These are phyloP conservation scores for Trypanosomatidae sp. DNA, from an alignment of 208 protist species.

Conservation along the genomic window DNA sequence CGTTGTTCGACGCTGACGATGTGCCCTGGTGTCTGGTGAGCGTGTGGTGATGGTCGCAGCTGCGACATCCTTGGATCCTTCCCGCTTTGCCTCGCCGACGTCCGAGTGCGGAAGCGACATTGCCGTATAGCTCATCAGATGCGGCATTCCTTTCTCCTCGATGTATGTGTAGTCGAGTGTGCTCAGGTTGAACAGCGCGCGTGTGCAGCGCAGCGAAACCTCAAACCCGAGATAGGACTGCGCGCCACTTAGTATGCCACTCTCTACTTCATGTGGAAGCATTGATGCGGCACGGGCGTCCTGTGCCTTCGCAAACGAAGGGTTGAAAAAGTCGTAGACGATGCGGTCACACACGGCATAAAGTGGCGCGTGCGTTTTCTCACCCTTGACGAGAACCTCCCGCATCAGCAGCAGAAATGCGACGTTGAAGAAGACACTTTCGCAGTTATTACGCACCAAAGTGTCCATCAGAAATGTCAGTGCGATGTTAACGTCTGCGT, in stretches of 20 bases:
- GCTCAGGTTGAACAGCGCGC: constrained; percentile 76
- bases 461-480: constrained; percentile 73
- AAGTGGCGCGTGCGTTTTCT: constrained; percentile 64
- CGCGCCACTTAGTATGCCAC: constrained; percentile 51
- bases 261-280: constrained; percentile 29
- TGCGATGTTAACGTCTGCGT: constrained; percentile 78
- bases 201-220: constrained; percentile 77
- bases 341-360: constrained; percentile 79
- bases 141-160: constrained; percentile 76
- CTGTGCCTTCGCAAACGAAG: constrained; percentile 53
- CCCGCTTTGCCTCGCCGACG: background rate
- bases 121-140: constrained; percentile 53
- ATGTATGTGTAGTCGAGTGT: constrained; percentile 76
- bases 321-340: constrained; percentile 89
- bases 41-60: background rate
- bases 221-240: constrained; percentile 86
- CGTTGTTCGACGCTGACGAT: background rate
- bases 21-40: background rate
- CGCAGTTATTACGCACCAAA: constrained; percentile 52
- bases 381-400: constrained; percentile 67
- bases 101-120: constrained; percentile 37
- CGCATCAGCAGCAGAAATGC: constrained; percentile 75
- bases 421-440: constrained; percentile 70
- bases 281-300: constrained; percentile 34
- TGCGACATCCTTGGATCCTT: background rate